These are phyloP conservation scores for Wickerhamomyces queroliae DNA, from an alignment of 805 yeast species.

Conservation along the genomic window DNA sequence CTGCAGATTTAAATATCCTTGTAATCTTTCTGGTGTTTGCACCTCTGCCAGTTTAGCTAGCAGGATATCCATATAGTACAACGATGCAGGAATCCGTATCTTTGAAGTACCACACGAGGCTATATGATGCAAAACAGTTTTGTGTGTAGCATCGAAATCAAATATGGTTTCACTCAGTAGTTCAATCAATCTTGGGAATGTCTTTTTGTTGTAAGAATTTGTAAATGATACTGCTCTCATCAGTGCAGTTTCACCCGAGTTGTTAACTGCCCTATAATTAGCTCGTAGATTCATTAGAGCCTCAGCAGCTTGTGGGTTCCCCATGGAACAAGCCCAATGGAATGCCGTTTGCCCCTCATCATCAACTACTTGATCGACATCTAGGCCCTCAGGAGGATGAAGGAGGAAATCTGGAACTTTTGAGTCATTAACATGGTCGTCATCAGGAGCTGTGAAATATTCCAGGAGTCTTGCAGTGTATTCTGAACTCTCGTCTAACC, in stretches of 20 bases:
- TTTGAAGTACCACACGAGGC: slow-evolving; percentile 63
- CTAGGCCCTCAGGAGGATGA: slow-evolving; percentile 59
- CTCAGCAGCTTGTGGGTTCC: slow-evolving; percentile 72
- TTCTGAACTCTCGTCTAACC: slow-evolving; percentile 30
- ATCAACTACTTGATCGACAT: slow-evolving; percentile 76
- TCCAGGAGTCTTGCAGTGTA: slow-evolving; percentile 43
- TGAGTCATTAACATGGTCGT: slow-evolving; percentile 30
- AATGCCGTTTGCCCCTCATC: slow-evolving; percentile 92
- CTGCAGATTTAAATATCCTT: slow-evolving; percentile 54
- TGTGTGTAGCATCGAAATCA: slow-evolving; percentile 64
- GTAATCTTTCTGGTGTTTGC: slow-evolving; percentile 55
- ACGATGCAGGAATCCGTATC: slow-evolving; percentile 69
- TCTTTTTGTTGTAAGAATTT: slow-evolving; percentile 74
- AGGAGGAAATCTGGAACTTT: slow-evolving; percentile 59
- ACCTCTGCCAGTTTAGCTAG: slow-evolving; percentile 66
- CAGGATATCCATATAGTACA: slow-evolving; percentile 74
- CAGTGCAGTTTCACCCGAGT: slow-evolving; percentile 80
- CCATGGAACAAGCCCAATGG: slow-evolving; percentile 98
- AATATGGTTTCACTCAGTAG: slow-evolving; percentile 72
- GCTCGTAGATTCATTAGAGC: slow-evolving; percentile 75
- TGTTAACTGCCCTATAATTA: slow-evolving; percentile 50
- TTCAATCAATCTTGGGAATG: slow-evolving; percentile 75
- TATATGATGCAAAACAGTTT: slow-evolving; percentile 84
- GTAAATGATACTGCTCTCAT: slow-evolving; percentile 83
- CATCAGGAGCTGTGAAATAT: slow-evolving; percentile 53